Conservation (phyloP, 306 rosid genomes). For the Corylus heterophylla region DNA sequence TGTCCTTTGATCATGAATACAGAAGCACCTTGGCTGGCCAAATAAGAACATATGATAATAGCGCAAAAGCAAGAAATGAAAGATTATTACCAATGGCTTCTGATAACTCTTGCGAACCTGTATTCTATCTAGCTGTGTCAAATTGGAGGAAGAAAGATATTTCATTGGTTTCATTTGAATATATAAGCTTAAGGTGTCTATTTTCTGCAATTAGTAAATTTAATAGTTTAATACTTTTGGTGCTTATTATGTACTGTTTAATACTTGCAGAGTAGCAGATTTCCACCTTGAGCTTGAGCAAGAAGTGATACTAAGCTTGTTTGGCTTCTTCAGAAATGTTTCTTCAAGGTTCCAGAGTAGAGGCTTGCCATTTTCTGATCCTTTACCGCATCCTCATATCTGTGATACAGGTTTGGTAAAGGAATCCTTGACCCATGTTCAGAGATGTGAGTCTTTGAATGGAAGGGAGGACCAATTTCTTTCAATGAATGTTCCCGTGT, state of each 20-base stretch:
- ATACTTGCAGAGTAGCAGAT: constrained; percentile 81
- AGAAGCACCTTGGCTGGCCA: constrained; percentile 43
- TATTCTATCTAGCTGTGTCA: constrained; percentile 65
- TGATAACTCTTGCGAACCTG: constrained; percentile 56
- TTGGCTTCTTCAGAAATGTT: constrained; percentile 65
- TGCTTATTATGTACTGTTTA: constrained; percentile 30
- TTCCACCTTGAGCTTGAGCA: constrained; percentile 90
- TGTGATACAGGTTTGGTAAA: constrained; percentile 34
- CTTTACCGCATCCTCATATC: constrained; percentile 20
- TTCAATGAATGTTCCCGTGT: constrained; percentile 33
- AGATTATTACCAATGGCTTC: constrained; percentile 41
- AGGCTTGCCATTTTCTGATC: constrained; percentile 51
- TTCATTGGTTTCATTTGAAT: constrained; percentile 82
- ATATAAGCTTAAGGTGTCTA: constrained; percentile 75
- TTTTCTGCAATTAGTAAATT: constrained; percentile 27
- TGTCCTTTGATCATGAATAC: constrained; percentile 68
- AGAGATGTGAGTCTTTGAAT: constrained; percentile 34
- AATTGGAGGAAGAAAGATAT: constrained; percentile 94
- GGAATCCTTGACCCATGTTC: constrained; percentile 42
- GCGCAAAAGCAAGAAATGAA: constrained; percentile 41
- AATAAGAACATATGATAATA: constrained; percentile 45
- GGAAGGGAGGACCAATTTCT: constrained; percentile 40
- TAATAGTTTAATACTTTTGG: constrained; percentile 1
- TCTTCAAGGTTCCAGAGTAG: constrained; percentile 56
- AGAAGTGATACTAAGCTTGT: constrained; percentile 82